Percentiles rank a stretch among this genome's conserved stretches.
phyloP scores from a whole-genome alignment of 179 eudicot genomes.

The Silene vulgaris region DNA sequence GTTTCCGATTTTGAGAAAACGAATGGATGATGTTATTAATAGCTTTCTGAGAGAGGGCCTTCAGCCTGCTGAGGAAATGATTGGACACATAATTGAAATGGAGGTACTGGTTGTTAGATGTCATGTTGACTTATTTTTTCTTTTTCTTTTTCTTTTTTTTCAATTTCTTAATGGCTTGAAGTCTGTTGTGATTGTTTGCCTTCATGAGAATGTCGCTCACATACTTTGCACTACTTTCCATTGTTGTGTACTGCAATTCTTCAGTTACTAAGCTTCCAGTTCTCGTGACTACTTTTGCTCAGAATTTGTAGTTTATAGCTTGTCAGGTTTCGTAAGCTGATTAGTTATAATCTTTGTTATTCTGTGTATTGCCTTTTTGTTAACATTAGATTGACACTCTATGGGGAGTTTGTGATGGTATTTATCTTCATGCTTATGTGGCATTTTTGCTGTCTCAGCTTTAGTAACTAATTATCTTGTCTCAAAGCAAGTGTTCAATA shows the following conservation, averaged over 20 bases:
- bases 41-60: conserved; percentile 79
- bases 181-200: background rate
- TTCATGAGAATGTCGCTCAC: background rate
- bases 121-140: background rate
- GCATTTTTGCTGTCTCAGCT: background rate
- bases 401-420: background rate
- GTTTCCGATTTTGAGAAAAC: conserved; percentile 75
- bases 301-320: conserved; percentile 8
- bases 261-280: background rate
- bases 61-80: conserved; percentile 78
- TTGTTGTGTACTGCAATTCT: conserved; percentile 14
- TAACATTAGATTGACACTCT: background rate
- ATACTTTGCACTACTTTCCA: background rate
- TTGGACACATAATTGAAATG: conserved; percentile 85
- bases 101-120: conserved; percentile 49
- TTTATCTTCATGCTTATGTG: background rate
- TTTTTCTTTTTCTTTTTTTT: background rate
- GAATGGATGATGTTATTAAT: conserved; percentile 79
- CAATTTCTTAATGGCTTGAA: background rate
- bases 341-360: background rate
- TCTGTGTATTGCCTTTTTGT: background rate
- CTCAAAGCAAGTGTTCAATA: background rate
- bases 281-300: background rate
- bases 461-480: background rate
- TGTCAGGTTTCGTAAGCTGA: background rate